Evolutionary conservation across 129 eudicot genomes (phyloP).

Genomic region (Kitagawia praeruptora): DNA sequence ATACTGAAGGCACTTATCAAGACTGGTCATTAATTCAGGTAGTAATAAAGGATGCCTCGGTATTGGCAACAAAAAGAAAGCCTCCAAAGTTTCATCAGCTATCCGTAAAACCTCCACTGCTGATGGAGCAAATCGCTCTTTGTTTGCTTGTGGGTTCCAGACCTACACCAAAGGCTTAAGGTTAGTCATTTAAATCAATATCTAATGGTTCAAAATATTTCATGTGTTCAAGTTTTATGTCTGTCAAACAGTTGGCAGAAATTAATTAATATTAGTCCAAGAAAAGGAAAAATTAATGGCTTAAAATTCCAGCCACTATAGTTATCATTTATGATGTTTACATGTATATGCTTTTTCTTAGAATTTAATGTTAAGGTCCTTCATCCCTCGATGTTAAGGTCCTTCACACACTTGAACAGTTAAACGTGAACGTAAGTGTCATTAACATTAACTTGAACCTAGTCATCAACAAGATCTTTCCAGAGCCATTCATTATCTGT

Average conservation of each 20-base stretch:
- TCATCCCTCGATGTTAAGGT: no score
- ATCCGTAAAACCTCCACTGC: slow-evolving; percentile 81
- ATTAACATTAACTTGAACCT: not conserved
- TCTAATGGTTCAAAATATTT: not conserved
- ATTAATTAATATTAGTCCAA: no score
- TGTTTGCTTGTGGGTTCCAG: slow-evolving; percentile 86
- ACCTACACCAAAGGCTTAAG: slow-evolving; percentile 26
- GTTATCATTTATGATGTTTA: no score
- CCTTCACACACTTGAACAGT: not conserved
- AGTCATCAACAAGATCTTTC: not conserved
- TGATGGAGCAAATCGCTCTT: slow-evolving; percentile 87
- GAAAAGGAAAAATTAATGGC: not conserved
- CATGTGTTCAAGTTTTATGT: not conserved
- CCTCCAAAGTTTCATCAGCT: slow-evolving; percentile 82
- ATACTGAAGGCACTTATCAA: slow-evolving; percentile 81
- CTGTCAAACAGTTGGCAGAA: not conserved
- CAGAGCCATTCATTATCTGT: not conserved
- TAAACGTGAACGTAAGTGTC: not conserved
- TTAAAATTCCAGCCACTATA: not conserved
- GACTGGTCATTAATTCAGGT: slow-evolving; percentile 81
- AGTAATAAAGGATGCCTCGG: slow-evolving; percentile 86
- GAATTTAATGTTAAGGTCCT: no score
- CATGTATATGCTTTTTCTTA: no score
- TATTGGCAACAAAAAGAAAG: slow-evolving; percentile 85
- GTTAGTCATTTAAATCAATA: not conserved